Base-by-base conservation (phyloP, 345 rosid genomes). In the Brassica juncea region DNA sequence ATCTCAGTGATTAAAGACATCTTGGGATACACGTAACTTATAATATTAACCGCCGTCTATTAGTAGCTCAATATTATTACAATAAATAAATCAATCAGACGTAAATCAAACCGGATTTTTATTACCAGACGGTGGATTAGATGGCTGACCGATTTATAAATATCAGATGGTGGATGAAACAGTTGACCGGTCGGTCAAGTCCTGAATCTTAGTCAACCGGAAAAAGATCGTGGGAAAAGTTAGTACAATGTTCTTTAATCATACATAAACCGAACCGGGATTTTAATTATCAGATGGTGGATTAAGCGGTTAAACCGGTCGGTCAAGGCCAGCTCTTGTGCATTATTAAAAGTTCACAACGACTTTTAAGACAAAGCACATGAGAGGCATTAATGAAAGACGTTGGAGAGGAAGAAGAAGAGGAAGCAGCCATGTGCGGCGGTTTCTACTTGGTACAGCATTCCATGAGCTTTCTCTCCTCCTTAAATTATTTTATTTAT, bases 371-470 rank as follows among this genome's bases (percentile, higher is more conserved):
- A 47, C 35, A 30, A 4, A 23, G 79, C 83, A 80, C 83, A 74
- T 80, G 83, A 74, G 79, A 28, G 0, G 71, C 83, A 80, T 69
- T 69, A 80, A 74, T 74, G 75, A 66, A 72, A 25, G 49, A 66
- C 79, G 83, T 80, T 80, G 79, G 67, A 74, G 57, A 74, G 5
- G 55, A 47, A 47, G 79, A 52, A 74, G 78, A 79, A 37, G 75
- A 74, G 71, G 82, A 73, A 80, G 75, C 59, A 19, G 27, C 66
- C 83, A 74, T 80, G 83, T 80, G 83, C 79, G 2, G 2, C 27
- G 70, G 83, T 80, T 80, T 74, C 75, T 80, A 80, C 67, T 35
- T 74, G 79, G 71, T 80, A n/a, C 71, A 80, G 52, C 79, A 74
- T 69, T 74, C 71, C 79, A 80, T 74, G 83, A 80, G 71, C 67